Base-by-base conservation (phyloP, 2,329 filamentous ascomycete genomes). In the Neopestalotiopsis sp. region DNA sequence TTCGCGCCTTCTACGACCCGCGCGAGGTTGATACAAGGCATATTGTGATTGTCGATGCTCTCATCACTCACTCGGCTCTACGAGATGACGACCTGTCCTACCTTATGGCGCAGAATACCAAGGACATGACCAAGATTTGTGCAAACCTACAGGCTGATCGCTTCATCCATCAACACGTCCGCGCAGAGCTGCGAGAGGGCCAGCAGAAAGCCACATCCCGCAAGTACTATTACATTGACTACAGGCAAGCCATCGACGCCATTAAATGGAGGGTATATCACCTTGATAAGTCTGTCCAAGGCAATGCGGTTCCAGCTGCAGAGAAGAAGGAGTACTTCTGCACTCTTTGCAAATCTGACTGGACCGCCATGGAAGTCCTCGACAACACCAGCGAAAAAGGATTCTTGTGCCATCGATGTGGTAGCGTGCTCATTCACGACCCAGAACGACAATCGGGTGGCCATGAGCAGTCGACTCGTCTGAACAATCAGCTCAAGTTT, bases 151-250 rank as follows among this genome's bases (percentile, higher is more conserved):
- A 90, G 74, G 94, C 97, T 78, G 94, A 97, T 77, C 92, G 95
- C 67, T 90, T 99, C 75, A 84, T 98, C 69, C 89, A 90, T 76
- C 60, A 56, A 71, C 91, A 91, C 79, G 90, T 91, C 40, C 91
- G 94, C 70, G 89, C 91, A 64, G 94, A 97, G 78, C 84, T 92
- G 67, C 91, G 91, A 73, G 92, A 95, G 77, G 94, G 93, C 65
- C 93, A 94, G 69, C 91, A 92, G 69, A 91, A 94, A 66, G 92
- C 94, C 4, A 91, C 92, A 73, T 94, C 92, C 78, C 90, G 94
- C 75, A 97, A 95, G 71, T 99, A 97, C 86, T 99, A 97, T 84
- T 99, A 94, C 81, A 95, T 99, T 78, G 95, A 98, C 79, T 97
- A 97, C 77, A 94, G 96, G 69, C 92, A 94, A 69, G 94, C 95